Percentiles rank a stretch among this genome's conserved stretches.
These are phyloP conservation scores for Epichloe glyceriae DNA, from an alignment of 2,329 filamentous ascomycete species.

Conservation along the genomic window DNA sequence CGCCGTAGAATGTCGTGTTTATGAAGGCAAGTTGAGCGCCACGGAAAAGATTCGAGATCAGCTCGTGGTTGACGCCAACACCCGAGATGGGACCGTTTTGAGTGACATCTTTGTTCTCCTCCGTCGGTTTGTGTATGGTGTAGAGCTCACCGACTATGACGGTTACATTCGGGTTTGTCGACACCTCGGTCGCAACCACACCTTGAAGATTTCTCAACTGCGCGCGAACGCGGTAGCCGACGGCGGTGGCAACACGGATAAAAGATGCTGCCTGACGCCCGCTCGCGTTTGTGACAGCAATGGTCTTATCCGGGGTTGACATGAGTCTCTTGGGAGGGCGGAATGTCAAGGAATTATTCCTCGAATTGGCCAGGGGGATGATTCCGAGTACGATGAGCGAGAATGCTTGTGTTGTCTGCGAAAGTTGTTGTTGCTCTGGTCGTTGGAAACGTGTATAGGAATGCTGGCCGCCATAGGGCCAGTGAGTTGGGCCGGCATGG, in stretches of 20 bases:
- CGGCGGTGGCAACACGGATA: conserved; percentile 83
- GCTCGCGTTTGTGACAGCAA: conserved; percentile 90
- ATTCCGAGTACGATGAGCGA: conserved; percentile 47
- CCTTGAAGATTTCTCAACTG: conserved; percentile 81
- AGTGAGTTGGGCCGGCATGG: conserved; percentile 28
- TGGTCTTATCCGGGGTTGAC: conserved; percentile 57
- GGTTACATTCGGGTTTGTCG: conserved; percentile 62
- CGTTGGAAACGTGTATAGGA: conserved; percentile 24
- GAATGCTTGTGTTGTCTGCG: conserved; percentile 45
- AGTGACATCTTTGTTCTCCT: conserved; percentile 50
- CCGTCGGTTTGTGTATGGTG: conserved; percentile 36
- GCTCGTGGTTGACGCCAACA: conserved; percentile 54
- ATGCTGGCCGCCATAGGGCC: conserved; percentile 24
- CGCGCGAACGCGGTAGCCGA: conserved; percentile 86
- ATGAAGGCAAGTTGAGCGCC: conserved; percentile 87
- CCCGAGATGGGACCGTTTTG: conserved; percentile 49
- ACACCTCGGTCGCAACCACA: conserved; percentile 77
- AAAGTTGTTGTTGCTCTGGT: conserved; percentile 21
- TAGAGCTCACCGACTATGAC: conserved; percentile 54
- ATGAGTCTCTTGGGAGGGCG: conserved; percentile 46
- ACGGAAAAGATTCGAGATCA: conserved; percentile 68
- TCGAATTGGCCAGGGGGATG: conserved; percentile 38
- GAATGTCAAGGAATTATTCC: conserved; percentile 49
- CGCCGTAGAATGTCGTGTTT: conserved; percentile 94
- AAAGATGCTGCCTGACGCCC: conserved; percentile 92